Evolutionary conservation across 768 basidiomycete species (phyloP).

Genomic region (Erythrobasidium yunnanense): DNA sequence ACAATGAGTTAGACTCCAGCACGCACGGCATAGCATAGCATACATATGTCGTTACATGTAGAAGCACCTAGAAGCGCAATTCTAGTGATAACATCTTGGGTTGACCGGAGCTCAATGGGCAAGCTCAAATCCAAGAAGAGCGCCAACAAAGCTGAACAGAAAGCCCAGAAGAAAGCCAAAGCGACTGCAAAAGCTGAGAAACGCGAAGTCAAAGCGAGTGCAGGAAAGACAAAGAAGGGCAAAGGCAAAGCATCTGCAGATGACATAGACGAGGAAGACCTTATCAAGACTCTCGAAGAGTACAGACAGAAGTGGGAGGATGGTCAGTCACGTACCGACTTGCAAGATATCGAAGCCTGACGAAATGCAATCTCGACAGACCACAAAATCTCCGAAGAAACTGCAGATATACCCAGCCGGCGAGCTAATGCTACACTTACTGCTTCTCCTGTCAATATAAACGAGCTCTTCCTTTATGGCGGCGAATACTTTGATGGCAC

Average conservation of each 20-base stretch:
- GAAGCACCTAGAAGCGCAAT: too few relatives aligned
- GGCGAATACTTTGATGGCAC: constrained; percentile 83
- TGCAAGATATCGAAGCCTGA: background rate
- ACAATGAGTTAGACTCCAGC: too few relatives aligned
- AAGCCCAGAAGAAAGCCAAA: constrained; percentile 53
- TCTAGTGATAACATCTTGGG: too few relatives aligned
- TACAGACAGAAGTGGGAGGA: constrained; percentile 63
- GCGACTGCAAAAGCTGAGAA: constrained; percentile 50
- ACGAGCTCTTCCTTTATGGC: constrained; percentile 64
- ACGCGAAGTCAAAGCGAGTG: too few relatives aligned
- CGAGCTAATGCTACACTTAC: constrained; percentile 75
- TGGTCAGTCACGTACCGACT: constrained; percentile 41
- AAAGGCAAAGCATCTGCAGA: constrained; percentile 36
- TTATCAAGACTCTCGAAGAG: constrained; percentile 71
- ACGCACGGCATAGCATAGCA: too few relatives aligned
- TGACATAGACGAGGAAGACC: constrained; percentile 54
- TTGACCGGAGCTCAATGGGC: too few relatives aligned
- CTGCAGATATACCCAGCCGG: constrained; percentile 65
- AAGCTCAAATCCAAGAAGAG: constrained; percentile 21
- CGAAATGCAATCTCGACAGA: constrained; percentile 4
- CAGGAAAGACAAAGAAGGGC: constrained; percentile 10
- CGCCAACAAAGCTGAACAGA: constrained; percentile 42
- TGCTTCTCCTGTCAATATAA: constrained; percentile 60
- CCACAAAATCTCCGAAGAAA: constrained; percentile 73
- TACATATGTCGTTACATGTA: too few relatives aligned